Conservation (phyloP, 2,329 filamentous ascomycete genomes). For the Aspergillus ibericus region DNA sequence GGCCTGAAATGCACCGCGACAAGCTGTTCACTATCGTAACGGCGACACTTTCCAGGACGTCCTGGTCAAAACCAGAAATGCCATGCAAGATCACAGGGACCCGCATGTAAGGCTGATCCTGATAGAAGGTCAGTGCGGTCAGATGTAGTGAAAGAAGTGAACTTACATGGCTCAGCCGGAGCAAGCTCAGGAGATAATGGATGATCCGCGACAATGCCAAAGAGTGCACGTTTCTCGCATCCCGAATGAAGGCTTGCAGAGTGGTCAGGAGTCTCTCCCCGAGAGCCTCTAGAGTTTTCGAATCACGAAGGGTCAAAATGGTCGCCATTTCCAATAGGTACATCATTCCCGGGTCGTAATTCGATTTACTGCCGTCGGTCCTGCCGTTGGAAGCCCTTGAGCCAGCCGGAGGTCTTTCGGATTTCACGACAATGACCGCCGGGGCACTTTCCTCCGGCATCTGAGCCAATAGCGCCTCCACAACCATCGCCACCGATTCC, state of each 20-base stretch:
- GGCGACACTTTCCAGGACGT: slow-evolving; percentile 73
- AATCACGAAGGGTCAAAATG: slow-evolving; percentile 73
- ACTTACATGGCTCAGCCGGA: slow-evolving; percentile 81
- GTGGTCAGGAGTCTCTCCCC: slow-evolving; percentile 78
- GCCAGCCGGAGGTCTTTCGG: slow-evolving; percentile 70
- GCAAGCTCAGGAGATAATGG: slow-evolving; percentile 79
- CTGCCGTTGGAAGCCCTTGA: slow-evolving; percentile 61
- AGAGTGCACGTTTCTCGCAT: slow-evolving; percentile 74
- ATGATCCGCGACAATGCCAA: slow-evolving; percentile 81
- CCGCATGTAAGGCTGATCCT: slow-evolving; percentile 89
- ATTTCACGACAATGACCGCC: slow-evolving; percentile 83
- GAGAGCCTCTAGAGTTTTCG: slow-evolving; percentile 68
- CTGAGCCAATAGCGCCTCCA: slow-evolving; percentile 74
- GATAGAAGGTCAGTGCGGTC: slow-evolving; percentile 13
- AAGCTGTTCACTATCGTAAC: slow-evolving; percentile 76
- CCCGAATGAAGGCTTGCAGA: slow-evolving; percentile 77
- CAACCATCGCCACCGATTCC: slow-evolving; percentile 59
- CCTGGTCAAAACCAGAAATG: slow-evolving; percentile 82
- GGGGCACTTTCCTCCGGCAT: slow-evolving; percentile 83
- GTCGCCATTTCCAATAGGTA: slow-evolving; percentile 93
- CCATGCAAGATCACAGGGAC: slow-evolving; percentile 88
- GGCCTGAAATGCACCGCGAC: slow-evolving; percentile 73
- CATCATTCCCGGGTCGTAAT: slow-evolving; percentile 81
- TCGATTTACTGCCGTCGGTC: slow-evolving; percentile 54
- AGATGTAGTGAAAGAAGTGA: background rate